A percentile compares a stretch with the other conserved stretches of the same genome.
phyloP scores from a whole-genome alignment of 2,329 filamentous ascomycete genomes.

The Ascocoryne sarcoides region DNA sequence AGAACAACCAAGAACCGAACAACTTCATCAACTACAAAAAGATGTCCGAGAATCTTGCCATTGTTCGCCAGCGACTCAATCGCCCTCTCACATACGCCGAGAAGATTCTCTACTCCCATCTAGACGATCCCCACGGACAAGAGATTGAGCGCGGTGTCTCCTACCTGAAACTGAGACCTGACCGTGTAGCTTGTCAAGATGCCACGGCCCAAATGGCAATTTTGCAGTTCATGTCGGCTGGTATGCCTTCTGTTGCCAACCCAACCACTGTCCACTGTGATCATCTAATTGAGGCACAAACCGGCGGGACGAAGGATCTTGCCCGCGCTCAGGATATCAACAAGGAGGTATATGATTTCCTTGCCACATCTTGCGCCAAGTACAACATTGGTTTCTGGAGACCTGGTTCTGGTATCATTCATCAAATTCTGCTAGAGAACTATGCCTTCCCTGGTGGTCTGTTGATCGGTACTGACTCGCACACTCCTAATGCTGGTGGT shows the following conservation, averaged over 20 bases:
- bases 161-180: conserved; percentile 92
- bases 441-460: conserved; percentile 98
- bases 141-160: conserved; percentile 93
- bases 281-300: conserved; percentile 96
- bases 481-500: conserved; percentile 96
- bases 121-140: conserved; percentile 93
- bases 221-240: conserved; percentile 98
- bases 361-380: conserved; percentile 88
- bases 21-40: conserved; percentile 99
- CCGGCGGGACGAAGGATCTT: conserved; percentile 90
- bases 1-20: conserved; percentile 92
- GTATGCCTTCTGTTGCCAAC: conserved; percentile 91
- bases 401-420: conserved; percentile 97
- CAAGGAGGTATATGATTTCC: conserved; percentile 99
- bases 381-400: conserved; percentile 99
- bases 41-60: conserved; percentile 93
- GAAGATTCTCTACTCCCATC: conserved; percentile 98
- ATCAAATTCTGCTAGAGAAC: conserved; percentile 98
- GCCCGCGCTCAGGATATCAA: conserved; percentile 85
- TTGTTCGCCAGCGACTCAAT: conserved; percentile 85
- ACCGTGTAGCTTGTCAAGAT: conserved; percentile 98
- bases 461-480: conserved; percentile 94
- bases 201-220: conserved; percentile 99
- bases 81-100: conserved; percentile 90
- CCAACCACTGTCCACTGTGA: conserved; percentile 97